Evolutionary conservation across 345 rosid species (phyloP).

Genomic region (Citrus glauca): DNA sequence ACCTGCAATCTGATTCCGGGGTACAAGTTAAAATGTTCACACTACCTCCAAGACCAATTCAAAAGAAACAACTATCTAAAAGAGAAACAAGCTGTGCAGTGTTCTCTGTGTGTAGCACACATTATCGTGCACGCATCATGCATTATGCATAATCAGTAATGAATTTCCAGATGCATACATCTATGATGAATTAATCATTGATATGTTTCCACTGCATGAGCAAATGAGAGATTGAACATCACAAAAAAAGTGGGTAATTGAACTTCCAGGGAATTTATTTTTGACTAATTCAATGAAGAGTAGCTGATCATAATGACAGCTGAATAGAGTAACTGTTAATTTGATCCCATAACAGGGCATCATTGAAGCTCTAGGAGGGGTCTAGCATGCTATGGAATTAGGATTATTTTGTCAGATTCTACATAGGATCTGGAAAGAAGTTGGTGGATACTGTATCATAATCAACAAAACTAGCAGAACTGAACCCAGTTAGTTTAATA

Average conservation of each 20-base stretch:
- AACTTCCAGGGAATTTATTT: not conserved
- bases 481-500: not conserved
- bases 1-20: slow-evolving; percentile 51
- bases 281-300: not conserved
- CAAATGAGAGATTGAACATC: slow-evolving; percentile 2
- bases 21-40: not conserved
- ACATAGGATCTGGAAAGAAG: not conserved
- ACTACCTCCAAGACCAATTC: not conserved
- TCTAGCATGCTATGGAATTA: not conserved
- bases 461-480: not conserved
- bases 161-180: too few species aligned
- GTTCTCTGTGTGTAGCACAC: not conserved
- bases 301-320: not conserved
- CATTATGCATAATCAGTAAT: not conserved
- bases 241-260: not conserved
- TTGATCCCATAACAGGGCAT: not conserved
- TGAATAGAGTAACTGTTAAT: not conserved
- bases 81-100: not conserved
- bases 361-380: not conserved
- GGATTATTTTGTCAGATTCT: not conserved
- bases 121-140: not conserved
- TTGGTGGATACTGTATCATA: not conserved
- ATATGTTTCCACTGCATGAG: slow-evolving; percentile 31
- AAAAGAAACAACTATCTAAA: not conserved
- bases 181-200: slow-evolving; percentile 4